Percentiles rank a stretch among this genome's conserved stretches.
Conservation (phyloP, 2,329 filamentous ascomycete genomes). For the Aspergillus glaucus region DNA sequence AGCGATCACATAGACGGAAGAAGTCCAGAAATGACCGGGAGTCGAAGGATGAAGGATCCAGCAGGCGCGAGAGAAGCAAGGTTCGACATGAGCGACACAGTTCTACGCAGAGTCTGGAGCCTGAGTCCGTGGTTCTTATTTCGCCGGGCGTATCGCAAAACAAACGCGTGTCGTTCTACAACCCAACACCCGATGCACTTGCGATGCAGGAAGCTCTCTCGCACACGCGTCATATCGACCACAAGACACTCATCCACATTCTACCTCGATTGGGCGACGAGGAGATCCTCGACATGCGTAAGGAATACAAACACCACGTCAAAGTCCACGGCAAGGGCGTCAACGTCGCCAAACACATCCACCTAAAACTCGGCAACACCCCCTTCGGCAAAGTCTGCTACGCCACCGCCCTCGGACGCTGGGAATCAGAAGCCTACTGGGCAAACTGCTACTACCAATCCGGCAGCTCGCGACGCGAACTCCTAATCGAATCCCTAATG, state of each 20-base stretch:
- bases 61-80: slow-evolving; percentile 15
- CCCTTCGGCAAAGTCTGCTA: slow-evolving; percentile 84
- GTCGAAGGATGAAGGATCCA: slow-evolving; percentile 21
- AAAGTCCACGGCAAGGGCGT: slow-evolving; percentile 52
- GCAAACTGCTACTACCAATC: slow-evolving; percentile 97
- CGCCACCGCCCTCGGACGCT: slow-evolving; percentile 77
- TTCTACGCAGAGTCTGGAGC: slow-evolving; percentile 22
- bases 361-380: slow-evolving; percentile 43
- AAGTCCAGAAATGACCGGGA: slow-evolving; percentile 26
- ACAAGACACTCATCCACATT: slow-evolving; percentile 70
- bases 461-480: slow-evolving; percentile 73
- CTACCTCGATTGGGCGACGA: slow-evolving; percentile 78
- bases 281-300: slow-evolving; percentile 78
- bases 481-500: slow-evolving; percentile 90
- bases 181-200: slow-evolving; percentile 71
- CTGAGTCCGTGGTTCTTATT: slow-evolving; percentile 35
- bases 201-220: slow-evolving; percentile 69
- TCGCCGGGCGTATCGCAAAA: slow-evolving; percentile 39
- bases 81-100: slow-evolving; percentile 21
- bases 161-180: slow-evolving; percentile 72
- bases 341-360: slow-evolving; percentile 47
- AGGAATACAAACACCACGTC: slow-evolving; percentile 83
- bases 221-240: slow-evolving; percentile 60
- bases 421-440: slow-evolving; percentile 96
- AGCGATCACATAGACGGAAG: slow-evolving; percentile 20